Percentiles rank a stretch among this genome's conserved stretches.
These are phyloP conservation scores for Besnoitia besnoiti DNA, from an alignment of 169 alveolate species.

Conservation along the genomic window DNA sequence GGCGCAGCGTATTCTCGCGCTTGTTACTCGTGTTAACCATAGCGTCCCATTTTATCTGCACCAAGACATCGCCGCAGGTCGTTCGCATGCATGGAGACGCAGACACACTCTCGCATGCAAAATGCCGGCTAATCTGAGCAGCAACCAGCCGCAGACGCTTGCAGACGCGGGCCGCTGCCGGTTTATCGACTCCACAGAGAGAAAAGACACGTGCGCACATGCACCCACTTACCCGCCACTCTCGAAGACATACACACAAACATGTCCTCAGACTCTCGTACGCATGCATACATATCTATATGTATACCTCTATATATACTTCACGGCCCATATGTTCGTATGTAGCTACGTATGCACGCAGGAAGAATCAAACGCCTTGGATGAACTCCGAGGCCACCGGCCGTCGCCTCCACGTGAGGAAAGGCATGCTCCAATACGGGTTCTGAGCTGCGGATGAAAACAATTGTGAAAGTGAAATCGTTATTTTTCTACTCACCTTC, in stretches of 20 bases:
- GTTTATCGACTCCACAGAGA: no score
- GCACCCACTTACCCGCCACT: no score
- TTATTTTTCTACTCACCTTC: no score
- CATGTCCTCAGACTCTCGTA: not conserved
- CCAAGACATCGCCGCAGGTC: not conserved
- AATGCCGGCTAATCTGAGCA: not conserved
- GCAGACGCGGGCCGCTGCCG: no score
- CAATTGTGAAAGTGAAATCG: no score
- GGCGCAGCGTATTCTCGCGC: conserved; percentile 74
- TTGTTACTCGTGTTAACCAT: conserved; percentile 65
- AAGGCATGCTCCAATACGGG: no score
- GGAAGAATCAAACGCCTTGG: not conserved
- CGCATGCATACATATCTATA: not conserved
- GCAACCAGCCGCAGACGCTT: not conserved
- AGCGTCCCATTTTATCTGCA: conserved; percentile 63
- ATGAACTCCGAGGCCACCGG: no score
- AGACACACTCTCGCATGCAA: not conserved
- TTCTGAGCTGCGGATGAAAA: no score
- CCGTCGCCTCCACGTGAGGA: no score
- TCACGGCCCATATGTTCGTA: not conserved
- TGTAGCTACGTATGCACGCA: not conserved
- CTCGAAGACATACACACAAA: not conserved
- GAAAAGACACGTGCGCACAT: no score
- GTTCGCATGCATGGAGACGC: not conserved
- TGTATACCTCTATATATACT: not conserved